These are phyloP conservation scores for Daldinia caldariorum DNA, from an alignment of 495 filamentous ascomycete genomes.

Conservation along the genomic window DNA sequence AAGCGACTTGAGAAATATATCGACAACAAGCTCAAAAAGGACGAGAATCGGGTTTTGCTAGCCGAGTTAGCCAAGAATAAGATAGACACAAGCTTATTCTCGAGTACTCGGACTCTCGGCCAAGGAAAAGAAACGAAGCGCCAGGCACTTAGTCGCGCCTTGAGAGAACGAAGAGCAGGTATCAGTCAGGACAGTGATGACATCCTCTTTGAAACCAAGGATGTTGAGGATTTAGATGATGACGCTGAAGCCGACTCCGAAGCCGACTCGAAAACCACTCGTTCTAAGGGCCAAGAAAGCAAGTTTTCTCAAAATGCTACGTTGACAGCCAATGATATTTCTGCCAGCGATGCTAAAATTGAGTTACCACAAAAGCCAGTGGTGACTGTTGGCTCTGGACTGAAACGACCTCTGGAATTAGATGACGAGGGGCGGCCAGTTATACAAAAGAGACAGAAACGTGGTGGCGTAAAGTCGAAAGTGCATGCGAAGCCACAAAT, in stretches of 20 bases:
- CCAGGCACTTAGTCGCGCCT: constrained; percentile 67
- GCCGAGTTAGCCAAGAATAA: constrained; percentile 80
- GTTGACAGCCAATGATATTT: not conserved
- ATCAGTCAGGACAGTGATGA: constrained; percentile 55
- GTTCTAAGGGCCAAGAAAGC: not conserved
- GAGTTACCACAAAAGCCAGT: constrained; percentile 25
- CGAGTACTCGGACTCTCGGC: constrained; percentile 81
- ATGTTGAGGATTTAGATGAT: constrained; percentile 48
- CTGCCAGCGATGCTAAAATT: not conserved
- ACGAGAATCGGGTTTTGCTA: constrained; percentile 86
- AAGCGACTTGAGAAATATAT: constrained; percentile 98
- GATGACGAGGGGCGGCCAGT: constrained; percentile 81
- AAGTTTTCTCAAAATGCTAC: not conserved
- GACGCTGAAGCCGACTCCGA: constrained; percentile 45
- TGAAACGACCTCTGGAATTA: constrained; percentile 86
- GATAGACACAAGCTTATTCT: constrained; percentile 81
- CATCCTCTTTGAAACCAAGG: constrained; percentile 49
- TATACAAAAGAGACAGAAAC: constrained; percentile 73
- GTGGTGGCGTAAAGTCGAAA: constrained; percentile 63
- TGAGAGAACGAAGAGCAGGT: constrained; percentile 68
- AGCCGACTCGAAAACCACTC: constrained; percentile 18
- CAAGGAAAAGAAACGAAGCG: constrained; percentile 70
- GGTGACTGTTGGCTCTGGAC: constrained; percentile 71
- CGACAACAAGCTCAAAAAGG: constrained; percentile 92
- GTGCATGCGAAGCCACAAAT: constrained; percentile 47